Percentiles rank a stretch among this genome's conserved stretches.
phyloP scores from a whole-genome alignment of 805 yeast species.

The Hanseniaspora mollemarum region DNA sequence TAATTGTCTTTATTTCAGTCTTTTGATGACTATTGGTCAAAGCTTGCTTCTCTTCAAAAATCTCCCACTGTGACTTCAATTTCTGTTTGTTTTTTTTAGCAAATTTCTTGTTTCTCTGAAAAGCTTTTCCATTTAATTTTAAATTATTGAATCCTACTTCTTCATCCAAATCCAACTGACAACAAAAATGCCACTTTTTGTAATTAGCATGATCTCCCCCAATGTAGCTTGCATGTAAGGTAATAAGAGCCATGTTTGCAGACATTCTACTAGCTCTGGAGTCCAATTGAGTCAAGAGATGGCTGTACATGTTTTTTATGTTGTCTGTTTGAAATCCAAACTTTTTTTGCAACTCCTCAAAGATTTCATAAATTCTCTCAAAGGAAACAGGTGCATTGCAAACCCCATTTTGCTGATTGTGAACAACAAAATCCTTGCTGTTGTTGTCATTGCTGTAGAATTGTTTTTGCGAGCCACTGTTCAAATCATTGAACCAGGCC shows the following conservation, averaged over 20 bases:
- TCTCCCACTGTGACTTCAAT: constrained; percentile 29
- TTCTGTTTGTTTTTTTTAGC: constrained; percentile 35
- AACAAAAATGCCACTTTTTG: constrained; percentile 85
- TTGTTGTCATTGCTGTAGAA: neutral
- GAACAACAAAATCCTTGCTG: neutral
- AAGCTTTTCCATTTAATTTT: constrained; percentile 41
- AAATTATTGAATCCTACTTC: constrained; percentile 47
- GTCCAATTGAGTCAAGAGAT: constrained; percentile 67
- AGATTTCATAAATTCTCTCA: constrained; percentile 49
- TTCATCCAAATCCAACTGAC: constrained; percentile 66
- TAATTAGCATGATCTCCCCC: constrained; percentile 85
- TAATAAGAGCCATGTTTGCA: constrained; percentile 56
- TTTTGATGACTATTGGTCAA: constrained; percentile 34
- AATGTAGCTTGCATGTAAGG: constrained; percentile 80
- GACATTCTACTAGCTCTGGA: constrained; percentile 75
- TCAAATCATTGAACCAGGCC: constrained; percentile 29
- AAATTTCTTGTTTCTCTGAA: constrained; percentile 32
- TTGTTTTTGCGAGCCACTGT: neutral
- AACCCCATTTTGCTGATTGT: constrained; percentile 5
- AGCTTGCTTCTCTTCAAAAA: constrained; percentile 38
- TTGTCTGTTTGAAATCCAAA: constrained; percentile 83
- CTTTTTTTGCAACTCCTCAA: constrained; percentile 43
- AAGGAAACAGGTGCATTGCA: constrained; percentile 62
- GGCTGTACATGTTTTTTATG: constrained; percentile 68
- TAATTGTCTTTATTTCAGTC: constrained; percentile 33